A percentile compares a stretch with the other conserved stretches of the same genome.
phyloP scores from a whole-genome alignment of 2,329 filamentous ascomycete genomes.

The Metarhizium album region DNA sequence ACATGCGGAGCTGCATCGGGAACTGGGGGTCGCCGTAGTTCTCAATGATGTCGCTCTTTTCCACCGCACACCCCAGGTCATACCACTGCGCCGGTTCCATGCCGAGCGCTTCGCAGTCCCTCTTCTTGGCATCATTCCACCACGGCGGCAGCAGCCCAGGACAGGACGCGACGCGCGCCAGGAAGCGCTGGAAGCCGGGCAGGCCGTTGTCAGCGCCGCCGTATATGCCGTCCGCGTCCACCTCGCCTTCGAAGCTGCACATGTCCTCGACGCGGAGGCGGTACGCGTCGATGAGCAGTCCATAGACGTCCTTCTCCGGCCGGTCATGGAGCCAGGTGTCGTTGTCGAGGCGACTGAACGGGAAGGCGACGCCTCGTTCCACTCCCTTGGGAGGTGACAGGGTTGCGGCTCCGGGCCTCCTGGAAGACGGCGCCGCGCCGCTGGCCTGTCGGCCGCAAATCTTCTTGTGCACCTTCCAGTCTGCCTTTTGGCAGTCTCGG shows the following conservation, averaged over 20 bases:
- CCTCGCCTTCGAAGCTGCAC: slow-evolving; percentile 16
- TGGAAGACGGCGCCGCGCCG: background rate
- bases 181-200: slow-evolving; percentile 26
- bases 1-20: slow-evolving; percentile 39
- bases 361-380: slow-evolving; percentile 17
- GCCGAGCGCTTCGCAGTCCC: slow-evolving; percentile 26
- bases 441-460: slow-evolving; percentile 22
- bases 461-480: slow-evolving; percentile 40
- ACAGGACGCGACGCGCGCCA: slow-evolving; percentile 17
- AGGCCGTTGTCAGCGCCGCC: slow-evolving; percentile 12
- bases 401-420: background rate
- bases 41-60: slow-evolving; percentile 26
- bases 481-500: slow-evolving; percentile 36
- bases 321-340: slow-evolving; percentile 33
- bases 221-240: slow-evolving; percentile 20
- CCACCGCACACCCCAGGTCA: slow-evolving; percentile 9
- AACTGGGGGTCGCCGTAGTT: slow-evolving; percentile 32
- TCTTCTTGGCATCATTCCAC: slow-evolving; percentile 30
- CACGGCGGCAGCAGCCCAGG: slow-evolving; percentile 29
- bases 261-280: slow-evolving; percentile 33
- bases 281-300: slow-evolving; percentile 36
- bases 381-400: slow-evolving; percentile 18
- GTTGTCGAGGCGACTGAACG: slow-evolving; percentile 29
- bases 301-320: slow-evolving; percentile 31
- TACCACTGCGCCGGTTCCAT: slow-evolving; percentile 18